Evolutionary conservation across 169 alveolate genomes (phyloP).

Genomic region (Plasmodium knowlesi): DNA sequence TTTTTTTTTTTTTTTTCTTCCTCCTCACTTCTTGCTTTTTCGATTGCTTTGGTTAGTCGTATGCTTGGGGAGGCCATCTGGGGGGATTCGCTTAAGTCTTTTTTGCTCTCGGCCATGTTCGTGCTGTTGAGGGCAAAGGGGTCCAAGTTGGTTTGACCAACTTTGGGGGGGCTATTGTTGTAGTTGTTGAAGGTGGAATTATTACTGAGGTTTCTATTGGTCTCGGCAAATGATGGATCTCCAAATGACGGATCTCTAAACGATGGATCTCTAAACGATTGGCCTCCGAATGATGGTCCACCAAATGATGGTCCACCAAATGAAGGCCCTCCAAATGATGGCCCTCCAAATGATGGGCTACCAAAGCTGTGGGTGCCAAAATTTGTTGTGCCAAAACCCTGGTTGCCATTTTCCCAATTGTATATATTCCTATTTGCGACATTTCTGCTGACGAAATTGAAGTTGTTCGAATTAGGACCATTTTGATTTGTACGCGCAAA

Average conservation of each 20-base stretch:
- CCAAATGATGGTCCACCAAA: not conserved
- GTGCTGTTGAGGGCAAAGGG: not conserved
- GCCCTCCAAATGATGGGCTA: not conserved
- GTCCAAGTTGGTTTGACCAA: not conserved
- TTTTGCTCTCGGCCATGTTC: not conserved
- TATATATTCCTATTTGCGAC: not conserved
- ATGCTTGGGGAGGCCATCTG: not conserved
- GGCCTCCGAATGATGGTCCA: not conserved
- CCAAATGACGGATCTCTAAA: not conserved
- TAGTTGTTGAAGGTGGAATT: not conserved
- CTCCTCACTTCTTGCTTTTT: not conserved
- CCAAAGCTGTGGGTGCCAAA: not conserved
- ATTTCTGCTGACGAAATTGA: conserved; percentile 33
- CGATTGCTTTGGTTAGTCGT: not conserved
- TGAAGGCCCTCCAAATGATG: not conserved
- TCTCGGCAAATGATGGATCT: not conserved
- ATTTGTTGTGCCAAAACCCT: conserved; percentile 4
- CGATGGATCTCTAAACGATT: not conserved
- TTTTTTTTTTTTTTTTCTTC: conserved; percentile 7
- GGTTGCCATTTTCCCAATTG: conserved; percentile 7
- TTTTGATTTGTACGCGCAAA: not conserved
- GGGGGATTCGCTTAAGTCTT: not conserved
- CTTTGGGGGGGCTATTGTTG: not conserved
- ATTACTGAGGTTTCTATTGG: not conserved
- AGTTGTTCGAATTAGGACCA: conserved; percentile 17